Evolutionary conservation across 192 early-diverging fungal species (phyloP).

Genomic region (Coemansia sp.): DNA sequence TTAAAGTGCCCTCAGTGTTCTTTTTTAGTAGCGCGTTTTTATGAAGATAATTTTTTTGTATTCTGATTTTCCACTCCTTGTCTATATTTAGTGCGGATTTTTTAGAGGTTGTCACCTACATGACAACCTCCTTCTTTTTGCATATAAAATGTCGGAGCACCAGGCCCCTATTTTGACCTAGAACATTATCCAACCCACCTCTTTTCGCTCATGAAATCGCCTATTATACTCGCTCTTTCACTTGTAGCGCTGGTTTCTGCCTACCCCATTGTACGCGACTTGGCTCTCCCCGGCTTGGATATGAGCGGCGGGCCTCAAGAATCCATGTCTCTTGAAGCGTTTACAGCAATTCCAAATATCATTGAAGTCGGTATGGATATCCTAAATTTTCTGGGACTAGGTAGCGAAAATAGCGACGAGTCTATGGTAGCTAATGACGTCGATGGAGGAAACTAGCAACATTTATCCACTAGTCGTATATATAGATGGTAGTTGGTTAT

Average conservation of each 20-base stretch:
- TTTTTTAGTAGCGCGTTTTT: not conserved
- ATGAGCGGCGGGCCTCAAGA: not conserved
- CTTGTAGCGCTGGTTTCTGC: not conserved
- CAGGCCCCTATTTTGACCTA: not conserved
- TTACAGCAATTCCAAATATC: not conserved
- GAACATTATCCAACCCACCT: not conserved
- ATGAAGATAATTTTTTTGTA: not conserved
- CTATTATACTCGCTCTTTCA: not conserved
- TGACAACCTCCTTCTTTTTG: not conserved
- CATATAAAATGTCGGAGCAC: not conserved
- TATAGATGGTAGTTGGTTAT: not conserved
- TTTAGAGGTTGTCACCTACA: not conserved
- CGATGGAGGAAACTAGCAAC: not conserved
- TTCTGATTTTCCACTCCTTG: not conserved
- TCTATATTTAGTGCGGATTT: not conserved
- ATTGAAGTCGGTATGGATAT: not conserved
- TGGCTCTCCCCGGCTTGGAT: not conserved
- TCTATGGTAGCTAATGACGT: not conserved
- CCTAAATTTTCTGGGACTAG: not conserved
- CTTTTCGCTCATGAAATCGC: not conserved
- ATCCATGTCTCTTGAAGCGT: not conserved
- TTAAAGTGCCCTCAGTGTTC: not conserved
- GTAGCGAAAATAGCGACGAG: not conserved
- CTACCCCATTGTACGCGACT: not conserved
- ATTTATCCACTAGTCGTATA: not conserved